A percentile compares a stretch with the other conserved stretches of the same genome.
Evolutionary conservation across 371 early-diverging fungal species (phyloP).

Genomic region (Mucor racemosus): DNA sequence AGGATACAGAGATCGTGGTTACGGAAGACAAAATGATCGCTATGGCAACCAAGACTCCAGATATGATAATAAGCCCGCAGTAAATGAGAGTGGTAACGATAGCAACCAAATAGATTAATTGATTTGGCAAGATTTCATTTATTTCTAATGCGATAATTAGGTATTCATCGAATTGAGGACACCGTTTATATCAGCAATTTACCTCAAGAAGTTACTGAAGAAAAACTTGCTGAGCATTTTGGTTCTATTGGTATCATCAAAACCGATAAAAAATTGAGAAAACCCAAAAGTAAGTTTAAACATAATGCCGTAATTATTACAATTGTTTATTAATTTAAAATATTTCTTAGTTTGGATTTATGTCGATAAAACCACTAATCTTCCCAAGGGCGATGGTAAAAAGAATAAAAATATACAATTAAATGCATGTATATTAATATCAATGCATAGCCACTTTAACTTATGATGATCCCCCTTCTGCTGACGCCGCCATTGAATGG

Average conservation of each 20-base stretch:
- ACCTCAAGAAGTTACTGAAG: conserved; percentile 61
- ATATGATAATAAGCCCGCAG: conserved; percentile 14
- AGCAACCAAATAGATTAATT: too few relatives aligned
- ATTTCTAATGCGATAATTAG: background rate
- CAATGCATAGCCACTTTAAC: conserved; percentile 62
- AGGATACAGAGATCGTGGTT: conserved; percentile 22
- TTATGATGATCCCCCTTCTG: conserved; percentile 73
- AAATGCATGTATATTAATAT: background rate
- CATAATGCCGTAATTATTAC: background rate
- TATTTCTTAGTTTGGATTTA: conserved; percentile 68
- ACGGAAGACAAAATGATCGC: conserved; percentile 18
- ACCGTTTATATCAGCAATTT: conserved; percentile 72
- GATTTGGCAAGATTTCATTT: too few relatives aligned
- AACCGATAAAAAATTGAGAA: conserved; percentile 64
- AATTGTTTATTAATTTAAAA: background rate
- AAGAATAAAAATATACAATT: background rate
- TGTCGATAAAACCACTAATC: conserved; percentile 59
- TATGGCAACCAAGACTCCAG: conserved; percentile 6
- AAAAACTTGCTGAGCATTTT: conserved; percentile 65
- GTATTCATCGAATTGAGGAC: conserved; percentile 59
- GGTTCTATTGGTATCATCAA: conserved; percentile 76
- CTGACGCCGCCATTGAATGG: conserved; percentile 74
- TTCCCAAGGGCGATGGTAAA: conserved; percentile 76
- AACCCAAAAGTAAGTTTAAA: conserved; percentile 58
- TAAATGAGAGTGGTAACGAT: conserved; percentile 20